Base-by-base conservation (phyloP, 257 asterid genomes). In the Anisodus tanguticus region DNA sequence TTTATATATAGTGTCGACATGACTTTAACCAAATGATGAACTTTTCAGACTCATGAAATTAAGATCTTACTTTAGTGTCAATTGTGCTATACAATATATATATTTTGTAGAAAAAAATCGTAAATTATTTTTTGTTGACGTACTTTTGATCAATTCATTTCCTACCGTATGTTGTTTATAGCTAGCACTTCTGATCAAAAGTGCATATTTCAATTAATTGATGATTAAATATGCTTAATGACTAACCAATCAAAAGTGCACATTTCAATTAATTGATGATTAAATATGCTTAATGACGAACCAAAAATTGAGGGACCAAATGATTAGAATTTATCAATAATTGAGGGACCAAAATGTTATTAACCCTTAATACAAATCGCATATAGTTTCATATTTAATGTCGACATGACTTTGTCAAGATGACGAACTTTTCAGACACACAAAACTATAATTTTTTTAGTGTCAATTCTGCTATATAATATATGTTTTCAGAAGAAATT, bases 11-110 rank as follows among this genome's bases (percentile, higher is more conserved):
- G 13, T 2, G 1, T 69, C 13, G 2, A 69, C 3, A 1, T 0
- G 77, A 69, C 7, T 41, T 69, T 16, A 2, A 39, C 8, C 16
- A 69, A 17, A 16, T 35, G 31, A 3, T 0, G 3, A 39, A 39
- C 0, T 39, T 16, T 16, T 16, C 1, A 45, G 5, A 17, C 4
- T 43, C 0, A 0, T 0, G 2, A 45, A 71, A 9, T 9, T 4
- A 43, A 1, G n/a, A n/a, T 1, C 0, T 9, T 71, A 8, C 6
- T 0, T 43, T 69, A 3, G 22, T 41, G 15, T 8, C 8, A 70
- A 17, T 17, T 39, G 31, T 4, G 12, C 54, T 4, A 67, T 67
- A 9, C 16, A 41, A 70, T 39, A 6, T 69, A 70, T 39, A 6
- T 69, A 68, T 1, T 3, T 39, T 7, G 6, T n/a, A 59, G 31